Evolutionary conservation across 306 rosid genomes (phyloP).

Genomic region (Dicorynia guianensis): DNA sequence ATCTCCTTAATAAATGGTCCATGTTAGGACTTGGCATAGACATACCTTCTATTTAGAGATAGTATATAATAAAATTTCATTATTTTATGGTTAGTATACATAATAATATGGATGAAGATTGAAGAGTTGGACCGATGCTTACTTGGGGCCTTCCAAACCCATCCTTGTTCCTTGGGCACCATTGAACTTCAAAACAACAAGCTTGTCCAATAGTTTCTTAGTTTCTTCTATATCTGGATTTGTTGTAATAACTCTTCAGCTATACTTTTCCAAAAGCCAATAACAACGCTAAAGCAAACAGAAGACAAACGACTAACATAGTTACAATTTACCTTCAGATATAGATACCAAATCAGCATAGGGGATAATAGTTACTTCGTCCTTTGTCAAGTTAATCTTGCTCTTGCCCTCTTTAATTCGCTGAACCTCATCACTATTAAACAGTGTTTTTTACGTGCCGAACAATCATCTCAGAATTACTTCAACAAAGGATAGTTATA

Average conservation of each 20-base stretch:
- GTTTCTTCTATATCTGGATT: conserved; percentile 56
- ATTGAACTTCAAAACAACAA: conserved; percentile 73
- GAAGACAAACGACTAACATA: not conserved
- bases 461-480: not conserved
- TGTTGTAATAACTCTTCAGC: conserved; percentile 5
- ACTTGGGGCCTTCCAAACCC: conserved; percentile 72
- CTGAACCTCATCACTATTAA: conserved; percentile 49
- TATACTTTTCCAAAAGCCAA: conserved; percentile 4
- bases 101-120: not conserved
- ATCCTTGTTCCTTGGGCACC: conserved; percentile 48
- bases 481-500: not conserved
- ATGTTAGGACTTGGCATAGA: not conserved
- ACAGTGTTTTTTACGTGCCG: conserved; percentile 9
- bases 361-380: conserved; percentile 58
- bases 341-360: conserved; percentile 53
- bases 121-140: conserved; percentile 39
- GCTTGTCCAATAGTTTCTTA: conserved; percentile 70
- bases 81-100: conserved; percentile 14
- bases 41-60: not conserved
- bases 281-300: conserved; percentile 9
- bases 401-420: conserved; percentile 45
- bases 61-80: not conserved
- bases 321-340: conserved; percentile 52
- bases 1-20: conserved; percentile 14
- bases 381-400: conserved; percentile 41